Base-by-base conservation (phyloP, 352 stramenopile species). In the Phytophthora kernoviae region DNA sequence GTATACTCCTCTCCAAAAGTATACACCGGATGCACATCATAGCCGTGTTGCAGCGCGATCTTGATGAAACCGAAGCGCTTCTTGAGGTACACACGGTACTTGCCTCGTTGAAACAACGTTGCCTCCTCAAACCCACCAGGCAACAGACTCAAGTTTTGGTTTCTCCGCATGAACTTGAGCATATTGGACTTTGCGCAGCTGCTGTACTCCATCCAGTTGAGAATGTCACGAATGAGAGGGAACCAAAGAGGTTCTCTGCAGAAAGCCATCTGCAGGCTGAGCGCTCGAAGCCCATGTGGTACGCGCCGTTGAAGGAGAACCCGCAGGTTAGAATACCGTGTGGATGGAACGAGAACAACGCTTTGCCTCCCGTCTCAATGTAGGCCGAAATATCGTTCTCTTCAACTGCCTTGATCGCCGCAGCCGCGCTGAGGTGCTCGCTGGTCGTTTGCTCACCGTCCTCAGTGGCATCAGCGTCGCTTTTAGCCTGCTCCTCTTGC, bases 111-210 rank as follows among this genome's bases (percentile, higher is more conserved):
- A 37, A 82, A 96, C 12, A 98, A 54, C 24, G 94, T 97, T 5
- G 92, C 93, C 71, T 98, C 95, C 65, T 98, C 91, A 59, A 98
- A 98, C 21, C 95, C 95, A 14, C 93, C 94, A 3, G 94, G 93
- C 14, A 96, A 74, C 30, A 98, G 62, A n/a, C 69, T 80, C 58
- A 94, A 53, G 73, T 91, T 94, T 30, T 79, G 59, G 6, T 70
- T 68, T 21, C 65, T 60, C 10, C 48, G 56, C 77, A 89, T 86
- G 48, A 91, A 65, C 14, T 43, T 34, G 10, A 69, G 57, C 55
- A 93, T 87, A 11, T 66, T 86, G 0, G 40, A 14, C 61, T 82
- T 88, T 18, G 33, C 71, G 17, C 84, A 80, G 33, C 72, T 68
- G 39, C 67, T 67, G 47, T 84, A 87, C 33, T 81, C 68, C 46